These are phyloP conservation scores for Yarrowia porcina DNA, from an alignment of 805 yeast genomes.

Conservation along the genomic window DNA sequence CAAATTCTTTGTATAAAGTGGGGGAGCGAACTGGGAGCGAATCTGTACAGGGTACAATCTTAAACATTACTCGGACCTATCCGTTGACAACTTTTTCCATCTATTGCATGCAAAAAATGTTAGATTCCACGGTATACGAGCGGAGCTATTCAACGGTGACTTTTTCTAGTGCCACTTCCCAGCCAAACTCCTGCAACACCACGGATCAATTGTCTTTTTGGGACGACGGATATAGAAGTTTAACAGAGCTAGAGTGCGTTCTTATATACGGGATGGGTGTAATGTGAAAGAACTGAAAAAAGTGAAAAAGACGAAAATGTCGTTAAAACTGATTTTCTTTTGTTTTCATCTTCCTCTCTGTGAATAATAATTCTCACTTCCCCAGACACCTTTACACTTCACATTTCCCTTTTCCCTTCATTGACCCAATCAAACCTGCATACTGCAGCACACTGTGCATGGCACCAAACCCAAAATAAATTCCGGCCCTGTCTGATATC, in stretches of 20 bases:
- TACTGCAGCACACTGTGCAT: conserved; percentile 16
- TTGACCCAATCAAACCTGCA: conserved; percentile 12
- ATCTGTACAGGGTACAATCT: background rate
- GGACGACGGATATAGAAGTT: background rate
- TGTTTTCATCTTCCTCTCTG: too few species aligned
- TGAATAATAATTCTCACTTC: background rate
- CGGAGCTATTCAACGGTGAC: background rate
- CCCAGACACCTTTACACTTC: too few species aligned
- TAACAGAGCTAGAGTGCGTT: too few species aligned
- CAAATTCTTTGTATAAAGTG: too few species aligned
- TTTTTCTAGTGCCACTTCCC: too few species aligned
- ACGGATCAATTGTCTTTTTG: conserved; percentile 5
- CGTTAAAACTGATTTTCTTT: too few species aligned
- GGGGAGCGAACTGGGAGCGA: too few species aligned
- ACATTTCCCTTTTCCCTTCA: background rate
- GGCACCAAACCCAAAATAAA: conserved; percentile 1
- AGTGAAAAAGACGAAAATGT: too few species aligned
- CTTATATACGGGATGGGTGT: too few species aligned
- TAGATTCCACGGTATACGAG: background rate
- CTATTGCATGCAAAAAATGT: background rate
- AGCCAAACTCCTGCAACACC: background rate
- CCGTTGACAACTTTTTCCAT: background rate
- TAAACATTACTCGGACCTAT: background rate
- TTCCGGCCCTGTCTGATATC: background rate
- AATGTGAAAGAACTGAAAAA: too few species aligned